Percentiles rank a stretch among this genome's conserved stretches.
Conservation (phyloP, 148 eudicot species). For the Rhododendron griersonianum region DNA sequence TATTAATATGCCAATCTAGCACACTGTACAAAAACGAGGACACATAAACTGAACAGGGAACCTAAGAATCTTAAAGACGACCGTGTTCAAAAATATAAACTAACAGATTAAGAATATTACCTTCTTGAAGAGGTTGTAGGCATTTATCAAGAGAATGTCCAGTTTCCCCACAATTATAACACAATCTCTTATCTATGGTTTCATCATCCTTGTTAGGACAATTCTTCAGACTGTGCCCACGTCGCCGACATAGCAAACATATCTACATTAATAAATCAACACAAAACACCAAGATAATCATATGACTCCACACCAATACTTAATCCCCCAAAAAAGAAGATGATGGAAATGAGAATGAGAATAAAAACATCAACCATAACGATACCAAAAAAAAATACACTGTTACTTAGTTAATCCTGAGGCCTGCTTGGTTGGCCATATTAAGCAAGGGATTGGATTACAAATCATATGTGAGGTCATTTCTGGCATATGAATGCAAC, state of each 20-base stretch:
- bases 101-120: slow-evolving; percentile 24
- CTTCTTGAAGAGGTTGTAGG: slow-evolving; percentile 66
- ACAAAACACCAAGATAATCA: neutral
- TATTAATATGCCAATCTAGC: neutral
- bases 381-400: neutral
- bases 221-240: slow-evolving; percentile 86
- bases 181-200: slow-evolving; percentile 52
- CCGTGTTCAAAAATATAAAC: neutral
- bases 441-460: neutral
- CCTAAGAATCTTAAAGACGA: neutral
- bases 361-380: neutral
- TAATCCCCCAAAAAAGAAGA: neutral
- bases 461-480: neutral
- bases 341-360: neutral
- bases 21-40: neutral
- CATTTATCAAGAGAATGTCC: slow-evolving; percentile 72
- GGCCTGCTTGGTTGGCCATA: neutral
- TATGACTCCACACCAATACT: neutral
- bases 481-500: neutral
- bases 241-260: slow-evolving; percentile 80
- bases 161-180: slow-evolving; percentile 87
- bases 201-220: slow-evolving; percentile 66
- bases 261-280: slow-evolving; percentile 41
- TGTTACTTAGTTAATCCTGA: neutral
- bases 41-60: neutral